A percentile compares a stretch with the other conserved stretches of the same genome.
Evolutionary conservation across 1,284 basidiomycete genomes (phyloP).

Genomic region (Schizophyllum commune): DNA sequence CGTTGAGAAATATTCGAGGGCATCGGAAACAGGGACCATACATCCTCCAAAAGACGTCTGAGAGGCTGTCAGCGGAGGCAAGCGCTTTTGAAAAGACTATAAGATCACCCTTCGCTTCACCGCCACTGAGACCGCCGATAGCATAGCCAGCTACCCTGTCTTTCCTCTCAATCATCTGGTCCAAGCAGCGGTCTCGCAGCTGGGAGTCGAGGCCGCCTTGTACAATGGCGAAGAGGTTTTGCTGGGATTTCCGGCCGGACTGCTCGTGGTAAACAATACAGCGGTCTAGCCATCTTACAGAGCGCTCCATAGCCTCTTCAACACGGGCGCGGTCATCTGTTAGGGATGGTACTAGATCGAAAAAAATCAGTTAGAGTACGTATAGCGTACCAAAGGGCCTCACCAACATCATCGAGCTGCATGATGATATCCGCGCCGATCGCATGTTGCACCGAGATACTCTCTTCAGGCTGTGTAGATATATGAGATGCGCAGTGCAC

Average conservation of each 20-base stretch:
- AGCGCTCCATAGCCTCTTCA: conserved; percentile 75
- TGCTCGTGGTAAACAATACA: conserved; percentile 68
- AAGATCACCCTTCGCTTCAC: conserved; percentile 73
- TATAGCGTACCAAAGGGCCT: conserved; percentile 18
- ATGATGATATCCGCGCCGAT: conserved; percentile 89
- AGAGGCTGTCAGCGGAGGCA: not conserved
- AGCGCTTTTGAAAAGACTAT: conserved; percentile 4
- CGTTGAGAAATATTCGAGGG: conserved; percentile 10
- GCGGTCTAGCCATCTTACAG: conserved; percentile 78
- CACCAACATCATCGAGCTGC: conserved; percentile 86
- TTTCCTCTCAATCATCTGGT: conserved; percentile 72
- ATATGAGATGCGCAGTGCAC: conserved; percentile 10
- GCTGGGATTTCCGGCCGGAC: conserved; percentile 51
- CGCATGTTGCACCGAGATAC: conserved; percentile 77
- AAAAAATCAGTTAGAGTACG: conserved; percentile 2
- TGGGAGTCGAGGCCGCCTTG: conserved; percentile 71
- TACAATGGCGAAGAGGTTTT: conserved; percentile 84
- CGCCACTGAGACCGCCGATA: conserved; percentile 77
- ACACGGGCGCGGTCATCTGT: conserved; percentile 66
- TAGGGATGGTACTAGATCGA: conserved; percentile 55
- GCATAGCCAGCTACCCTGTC: conserved; percentile 73
- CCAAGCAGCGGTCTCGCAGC: conserved; percentile 66
- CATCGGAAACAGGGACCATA: conserved; percentile 25
- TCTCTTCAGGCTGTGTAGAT: conserved; percentile 69
- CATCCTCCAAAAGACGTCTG: conserved; percentile 82